Evolutionary conservation across 83 land plant species (phyloP).

Genomic region (Isoetes engelmannii): DNA sequence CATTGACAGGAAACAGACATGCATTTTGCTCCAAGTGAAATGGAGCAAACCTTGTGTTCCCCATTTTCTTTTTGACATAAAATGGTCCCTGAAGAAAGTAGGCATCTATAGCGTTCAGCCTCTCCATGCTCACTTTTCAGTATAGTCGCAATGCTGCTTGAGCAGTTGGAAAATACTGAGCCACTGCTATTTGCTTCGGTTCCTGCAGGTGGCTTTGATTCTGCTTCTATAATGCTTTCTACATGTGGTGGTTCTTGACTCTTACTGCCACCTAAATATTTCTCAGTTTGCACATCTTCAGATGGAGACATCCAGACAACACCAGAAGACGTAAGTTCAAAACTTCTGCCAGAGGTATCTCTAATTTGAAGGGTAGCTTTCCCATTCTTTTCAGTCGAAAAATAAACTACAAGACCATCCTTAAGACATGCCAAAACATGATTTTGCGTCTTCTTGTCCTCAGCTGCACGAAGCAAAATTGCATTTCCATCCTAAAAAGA

Average conservation of each 20-base stretch:
- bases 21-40: not conserved
- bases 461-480: slow-evolving; percentile 15
- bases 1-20: too few species aligned
- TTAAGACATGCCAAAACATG: slow-evolving; percentile 14
- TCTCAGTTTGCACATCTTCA: slow-evolving; percentile 1
- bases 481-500: slow-evolving; percentile 21
- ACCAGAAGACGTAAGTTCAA: slow-evolving; percentile 23
- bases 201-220: not conserved
- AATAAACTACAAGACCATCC: slow-evolving; percentile 26
- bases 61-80: slow-evolving; percentile 27
- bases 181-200: not conserved
- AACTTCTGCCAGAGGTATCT: slow-evolving; percentile 7
- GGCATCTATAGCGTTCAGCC: slow-evolving; percentile 20
- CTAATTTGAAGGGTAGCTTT: slow-evolving; percentile 18
- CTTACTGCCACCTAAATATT: not conserved
- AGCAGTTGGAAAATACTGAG: not conserved
- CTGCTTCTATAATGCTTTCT: not conserved
- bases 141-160: slow-evolving; percentile 6
- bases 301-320: slow-evolving; percentile 18
- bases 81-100: slow-evolving; percentile 23
- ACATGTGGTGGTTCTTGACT: not conserved
- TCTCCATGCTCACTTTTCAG: slow-evolving; percentile 19
- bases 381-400: slow-evolving; percentile 21
- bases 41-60: slow-evolving; percentile 18
- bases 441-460: not conserved